Conservation (phyloP, 441 rosid genomes). For the Cnidoscolus chayamansa region DNA sequence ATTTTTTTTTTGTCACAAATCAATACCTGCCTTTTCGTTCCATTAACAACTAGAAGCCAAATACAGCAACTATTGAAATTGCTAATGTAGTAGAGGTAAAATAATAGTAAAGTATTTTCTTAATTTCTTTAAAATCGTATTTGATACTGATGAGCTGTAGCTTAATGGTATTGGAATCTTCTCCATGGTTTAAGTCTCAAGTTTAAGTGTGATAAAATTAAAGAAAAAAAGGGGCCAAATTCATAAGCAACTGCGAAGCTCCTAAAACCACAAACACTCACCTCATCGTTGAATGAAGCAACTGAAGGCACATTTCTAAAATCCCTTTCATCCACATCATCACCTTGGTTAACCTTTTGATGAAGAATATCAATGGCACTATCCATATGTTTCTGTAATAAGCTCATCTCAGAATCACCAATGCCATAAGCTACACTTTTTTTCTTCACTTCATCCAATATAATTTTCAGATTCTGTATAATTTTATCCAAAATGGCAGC, state of each 20-base stretch:
- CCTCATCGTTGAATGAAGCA: conserved; percentile 44
- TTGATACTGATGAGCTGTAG: too few species aligned
- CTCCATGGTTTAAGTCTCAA: too few species aligned
- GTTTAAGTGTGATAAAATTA: too few species aligned
- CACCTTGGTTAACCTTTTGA: conserved; percentile 31
- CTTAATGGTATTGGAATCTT: too few species aligned
- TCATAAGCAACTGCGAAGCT: not conserved
- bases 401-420: conserved; percentile 39
- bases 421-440: conserved; percentile 30
- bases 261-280: conserved; percentile 18
- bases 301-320: conserved; percentile 33
- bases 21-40: too few species aligned
- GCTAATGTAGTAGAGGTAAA: too few species aligned
- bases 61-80: too few species aligned
- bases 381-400: conserved; percentile 45
- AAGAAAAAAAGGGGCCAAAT: not conserved
- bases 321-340: conserved; percentile 21
- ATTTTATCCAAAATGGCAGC: conserved; percentile 52
- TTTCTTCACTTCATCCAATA: conserved; percentile 37
- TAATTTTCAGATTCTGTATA: conserved; percentile 46
- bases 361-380: conserved; percentile 34
- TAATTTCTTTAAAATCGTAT: too few species aligned
- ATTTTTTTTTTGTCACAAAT: too few species aligned
- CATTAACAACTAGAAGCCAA: too few species aligned
- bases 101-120: too few species aligned